Percentiles rank a stretch among this genome's conserved stretches.
Conservation (phyloP, 2,329 filamentous ascomycete species). For the Colletotrichum sp. region DNA sequence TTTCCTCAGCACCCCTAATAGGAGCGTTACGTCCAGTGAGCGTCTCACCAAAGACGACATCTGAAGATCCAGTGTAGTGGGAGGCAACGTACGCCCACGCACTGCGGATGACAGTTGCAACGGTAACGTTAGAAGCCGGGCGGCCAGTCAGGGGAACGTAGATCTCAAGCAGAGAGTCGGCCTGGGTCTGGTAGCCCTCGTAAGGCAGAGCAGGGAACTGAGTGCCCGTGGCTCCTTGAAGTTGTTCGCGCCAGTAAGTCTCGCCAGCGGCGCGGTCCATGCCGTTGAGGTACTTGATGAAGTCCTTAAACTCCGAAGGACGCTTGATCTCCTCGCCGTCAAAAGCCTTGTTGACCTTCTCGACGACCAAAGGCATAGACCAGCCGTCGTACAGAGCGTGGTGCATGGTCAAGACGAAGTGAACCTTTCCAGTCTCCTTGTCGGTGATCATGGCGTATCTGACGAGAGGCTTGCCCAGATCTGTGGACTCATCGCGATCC, state of each 20-base stretch:
- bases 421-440: slow-evolving; percentile 31
- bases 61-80: slow-evolving; percentile 54
- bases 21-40: slow-evolving; percentile 61
- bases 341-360: slow-evolving; percentile 52
- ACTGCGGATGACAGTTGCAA: slow-evolving; percentile 62
- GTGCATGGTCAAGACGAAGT: slow-evolving; percentile 61
- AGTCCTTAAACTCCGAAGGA: slow-evolving; percentile 51
- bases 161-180: slow-evolving; percentile 58
- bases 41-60: slow-evolving; percentile 65
- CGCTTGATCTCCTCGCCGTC: slow-evolving; percentile 35
- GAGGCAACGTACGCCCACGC: slow-evolving; percentile 64
- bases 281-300: slow-evolving; percentile 51
- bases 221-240: slow-evolving; percentile 47
- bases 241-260: slow-evolving; percentile 50
- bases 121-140: slow-evolving; percentile 47
- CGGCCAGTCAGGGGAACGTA: slow-evolving; percentile 46
- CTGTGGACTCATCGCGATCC: slow-evolving; percentile 45
- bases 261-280: slow-evolving; percentile 46
- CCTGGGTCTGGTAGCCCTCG: slow-evolving; percentile 52
- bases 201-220: slow-evolving; percentile 56
- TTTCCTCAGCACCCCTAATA: slow-evolving; percentile 53
- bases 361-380: slow-evolving; percentile 56
- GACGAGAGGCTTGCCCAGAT: slow-evolving; percentile 50
- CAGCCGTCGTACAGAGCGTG: slow-evolving; percentile 64
- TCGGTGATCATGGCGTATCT: slow-evolving; percentile 48